Base-by-base conservation (phyloP, 345 rosid genomes). In the Eucalyptus tenuipes region DNA sequence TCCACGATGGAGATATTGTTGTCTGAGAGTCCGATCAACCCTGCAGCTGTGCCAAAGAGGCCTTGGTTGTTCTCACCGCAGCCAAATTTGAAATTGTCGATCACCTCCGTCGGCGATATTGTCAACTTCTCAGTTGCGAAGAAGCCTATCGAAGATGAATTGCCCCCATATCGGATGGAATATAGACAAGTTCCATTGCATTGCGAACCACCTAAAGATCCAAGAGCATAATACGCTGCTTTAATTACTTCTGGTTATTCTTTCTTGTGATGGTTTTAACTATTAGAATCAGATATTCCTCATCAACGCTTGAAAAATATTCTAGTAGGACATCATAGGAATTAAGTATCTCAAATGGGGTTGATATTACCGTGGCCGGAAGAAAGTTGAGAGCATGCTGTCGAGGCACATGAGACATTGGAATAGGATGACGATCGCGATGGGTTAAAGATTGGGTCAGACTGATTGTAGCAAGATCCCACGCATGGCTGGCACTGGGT, bases 401-500 rank as follows among this genome's bases (percentile, higher is more conserved):
- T 24, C 4, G 87, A 64, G 80, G 17, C 42, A 52, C 47, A 88
- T 0, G 93, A 86, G 52, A 91, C 53, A 45, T 91, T 91, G 7
- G 14, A 40, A 86, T 89, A 89, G 1, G 94, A 75, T 0, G 89
- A 31, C 0, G 93, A 92, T 20, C 5, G 29, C 10, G 84, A 47
- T 4, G 92, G 92, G 87, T 91, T 89, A 31, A 90, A 89, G 7
- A 55, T 90, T 4, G 90, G 59, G 40, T 84, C 89, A 13, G 52
- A 17, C 86, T 92, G 93, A 27, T 47, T 18, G 55, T 90, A 90
- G 71, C 93, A 92, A 7, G 25, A 10, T 20, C 17, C 33, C 7
- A 18, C 31, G 8, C 92, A 90, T 2, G 92, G 92, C 61, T 89
- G 48, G 64, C 92, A 93, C 87, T 89, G 93, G 15, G 90, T 89